Percentiles rank a stretch among this genome's conserved stretches.
Conservation (phyloP, 2,329 filamentous ascomycete genomes). For the Aspergillus texensis region DNA sequence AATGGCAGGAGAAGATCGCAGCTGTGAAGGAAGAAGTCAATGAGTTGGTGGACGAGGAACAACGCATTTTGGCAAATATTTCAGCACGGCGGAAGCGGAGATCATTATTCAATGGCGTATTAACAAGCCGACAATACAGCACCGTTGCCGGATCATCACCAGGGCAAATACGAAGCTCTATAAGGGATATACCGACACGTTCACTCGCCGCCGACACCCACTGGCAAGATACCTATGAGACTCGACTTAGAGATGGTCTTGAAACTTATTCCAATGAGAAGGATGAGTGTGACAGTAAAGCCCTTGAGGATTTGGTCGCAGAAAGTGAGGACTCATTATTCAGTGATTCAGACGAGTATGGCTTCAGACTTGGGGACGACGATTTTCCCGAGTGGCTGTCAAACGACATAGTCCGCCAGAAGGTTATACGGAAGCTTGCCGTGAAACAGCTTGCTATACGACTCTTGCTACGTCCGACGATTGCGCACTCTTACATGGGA, state of each 20-base stretch:
- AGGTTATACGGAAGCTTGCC: slow-evolving; percentile 43
- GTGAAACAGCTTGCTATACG: slow-evolving; percentile 43
- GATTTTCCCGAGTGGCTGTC: slow-evolving; percentile 32
- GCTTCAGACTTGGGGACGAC: slow-evolving; percentile 23
- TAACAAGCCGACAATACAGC: slow-evolving; percentile 30
- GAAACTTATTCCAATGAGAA: background rate
- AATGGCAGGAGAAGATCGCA: slow-evolving; percentile 47
- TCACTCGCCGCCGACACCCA: slow-evolving; percentile 4
- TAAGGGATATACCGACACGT: slow-evolving; percentile 3
- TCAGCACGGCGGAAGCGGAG: slow-evolving; percentile 26
- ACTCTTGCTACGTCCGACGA: slow-evolving; percentile 40
- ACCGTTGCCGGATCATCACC: slow-evolving; percentile 22
- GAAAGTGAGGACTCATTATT: slow-evolving; percentile 9
- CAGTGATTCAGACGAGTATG: slow-evolving; percentile 20
- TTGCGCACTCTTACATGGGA: slow-evolving; percentile 43
- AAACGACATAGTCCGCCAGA: slow-evolving; percentile 33
- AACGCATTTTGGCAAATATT: slow-evolving; percentile 37
- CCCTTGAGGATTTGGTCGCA: slow-evolving; percentile 6
- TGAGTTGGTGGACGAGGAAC: slow-evolving; percentile 43
- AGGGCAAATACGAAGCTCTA: slow-evolving; percentile 14
- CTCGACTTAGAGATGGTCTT: background rate
- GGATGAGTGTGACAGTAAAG: background rate
- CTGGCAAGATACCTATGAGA: background rate
- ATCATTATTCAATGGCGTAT: slow-evolving; percentile 20
- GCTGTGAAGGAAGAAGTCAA: slow-evolving; percentile 46